These are phyloP conservation scores for Parathielavia appendiculata DNA, from an alignment of 495 filamentous ascomycete genomes.

Conservation along the genomic window DNA sequence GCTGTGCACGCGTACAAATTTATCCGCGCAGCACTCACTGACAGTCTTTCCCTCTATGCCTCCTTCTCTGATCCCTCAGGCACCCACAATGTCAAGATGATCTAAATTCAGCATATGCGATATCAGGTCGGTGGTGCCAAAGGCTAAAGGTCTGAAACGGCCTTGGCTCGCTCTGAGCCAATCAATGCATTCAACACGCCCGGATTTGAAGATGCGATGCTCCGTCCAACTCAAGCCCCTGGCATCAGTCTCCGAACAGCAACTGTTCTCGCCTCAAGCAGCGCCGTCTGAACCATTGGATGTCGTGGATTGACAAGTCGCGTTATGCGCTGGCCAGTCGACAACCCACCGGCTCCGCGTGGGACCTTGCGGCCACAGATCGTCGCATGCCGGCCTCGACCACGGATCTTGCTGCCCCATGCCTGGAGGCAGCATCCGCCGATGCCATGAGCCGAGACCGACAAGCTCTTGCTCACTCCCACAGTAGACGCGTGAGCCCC, in stretches of 20 bases:
- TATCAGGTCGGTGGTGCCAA: conserved; percentile 14
- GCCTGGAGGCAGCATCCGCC: conserved; percentile 5
- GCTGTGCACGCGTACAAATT: no score
- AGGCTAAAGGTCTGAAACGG: conserved; percentile 36
- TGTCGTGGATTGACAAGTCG: conserved; percentile 20
- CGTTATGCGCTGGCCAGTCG: conserved; percentile 29
- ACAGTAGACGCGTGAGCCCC: conserved; percentile 10
- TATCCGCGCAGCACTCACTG: not conserved
- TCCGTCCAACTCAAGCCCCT: conserved; percentile 18
- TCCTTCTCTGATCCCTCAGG: not conserved
- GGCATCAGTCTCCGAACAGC: conserved; percentile 6
- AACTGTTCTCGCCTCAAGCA: conserved; percentile 12
- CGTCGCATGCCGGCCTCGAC: conserved; percentile 10
- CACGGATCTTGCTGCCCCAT: not conserved
- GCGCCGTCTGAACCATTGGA: conserved; percentile 28
- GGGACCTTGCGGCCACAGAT: conserved; percentile 10
- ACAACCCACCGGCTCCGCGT: conserved; percentile 13
- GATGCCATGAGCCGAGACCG: not conserved
- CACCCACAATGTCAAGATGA: not conserved
- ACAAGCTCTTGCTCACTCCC: not conserved
- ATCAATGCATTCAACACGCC: conserved; percentile 22
- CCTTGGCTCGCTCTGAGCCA: conserved; percentile 25
- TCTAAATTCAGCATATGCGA: not conserved
- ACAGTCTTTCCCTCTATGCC: not conserved
- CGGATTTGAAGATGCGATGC: conserved; percentile 25